Base-by-base conservation (phyloP, 352 stramenopile species). In the Thraustochytrium striatum region DNA sequence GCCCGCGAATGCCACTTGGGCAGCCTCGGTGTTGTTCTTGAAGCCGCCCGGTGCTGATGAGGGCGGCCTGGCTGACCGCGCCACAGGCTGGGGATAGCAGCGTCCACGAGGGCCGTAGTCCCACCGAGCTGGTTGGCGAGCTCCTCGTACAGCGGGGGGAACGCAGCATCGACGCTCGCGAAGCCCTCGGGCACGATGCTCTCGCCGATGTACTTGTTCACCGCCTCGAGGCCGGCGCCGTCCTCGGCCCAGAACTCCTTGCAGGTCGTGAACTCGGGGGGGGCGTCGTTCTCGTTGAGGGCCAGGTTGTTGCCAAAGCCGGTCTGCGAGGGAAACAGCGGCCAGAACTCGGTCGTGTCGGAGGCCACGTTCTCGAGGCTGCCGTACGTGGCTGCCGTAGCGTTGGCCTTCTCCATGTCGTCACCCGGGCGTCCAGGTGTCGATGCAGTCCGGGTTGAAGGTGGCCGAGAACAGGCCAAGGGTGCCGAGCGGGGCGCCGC, bases 391-490 rank as follows among this genome's bases (percentile, higher is more conserved):
- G 11, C 21, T 21, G 47, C 16, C 25, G 16, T 16, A 55, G 47
- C 47, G 47, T 16, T 55, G 25, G 47, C 47, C 16, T 55, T 55
- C 47, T 55, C 47, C 16, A 55, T 55, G 16, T 55, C 25, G 25
- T 16, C n/a, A n/a, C 25, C 53, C 59, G 30, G 3, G 35, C 16
- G 59, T 38, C 3, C 35, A 70, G 59, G 35, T 38, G 0, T 53
- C 65, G 16, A 38, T 61, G 30, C 65, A 75, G 43, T 25, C 52
- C 65, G 65, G 44, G 65, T 75, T 43, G 65, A 62, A 75, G 35
- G 65, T 75, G 41, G 65, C 65, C 19, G 65, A 61, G 65, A 30
- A 75, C 33, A 75, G 21, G 19, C 65, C 65, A 38, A 75, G 65
- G 16, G 39, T 68, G 25, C 65, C 65, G 16, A 75, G 35, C 25